phyloP scores from a whole-genome alignment of 2,329 filamentous ascomycete genomes.

The Arthroderma sp. region DNA sequence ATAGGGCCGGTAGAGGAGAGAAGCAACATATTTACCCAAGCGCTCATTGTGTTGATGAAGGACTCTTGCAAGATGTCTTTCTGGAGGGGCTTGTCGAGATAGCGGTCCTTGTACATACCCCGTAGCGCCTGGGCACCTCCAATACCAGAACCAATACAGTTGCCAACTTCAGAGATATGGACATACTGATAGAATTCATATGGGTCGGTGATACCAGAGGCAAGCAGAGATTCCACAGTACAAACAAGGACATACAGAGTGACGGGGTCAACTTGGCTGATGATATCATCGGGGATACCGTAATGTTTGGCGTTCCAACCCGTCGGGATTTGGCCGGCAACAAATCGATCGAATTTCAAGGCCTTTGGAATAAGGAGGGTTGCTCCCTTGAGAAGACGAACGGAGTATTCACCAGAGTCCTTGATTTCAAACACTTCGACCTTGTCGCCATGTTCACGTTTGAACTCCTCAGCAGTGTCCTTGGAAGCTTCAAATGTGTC shows the following conservation, averaged over 20 bases:
- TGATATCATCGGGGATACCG: slow-evolving; percentile 93
- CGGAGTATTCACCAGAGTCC: slow-evolving; percentile 85
- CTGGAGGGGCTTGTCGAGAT: slow-evolving; percentile 90
- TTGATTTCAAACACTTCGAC: slow-evolving; percentile 93
- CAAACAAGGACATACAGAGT: slow-evolving; percentile 91
- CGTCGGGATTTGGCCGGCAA: slow-evolving; percentile 91
- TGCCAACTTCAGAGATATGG: slow-evolving; percentile 92
- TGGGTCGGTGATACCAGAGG: slow-evolving; percentile 91
- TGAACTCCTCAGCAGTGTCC: slow-evolving; percentile 95
- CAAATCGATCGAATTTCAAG: slow-evolving; percentile 88
- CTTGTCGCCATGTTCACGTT: slow-evolving; percentile 91
- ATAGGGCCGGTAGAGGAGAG: slow-evolving; percentile 94
- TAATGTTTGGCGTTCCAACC: slow-evolving; percentile 96
- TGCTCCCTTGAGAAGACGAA: slow-evolving; percentile 90
- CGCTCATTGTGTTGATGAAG: slow-evolving; percentile 99
- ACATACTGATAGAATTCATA: slow-evolving; percentile 99
- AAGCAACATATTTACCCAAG: slow-evolving; percentile 98
- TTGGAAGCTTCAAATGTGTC: slow-evolving; percentile 96
- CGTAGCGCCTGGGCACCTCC: slow-evolving; percentile 84
- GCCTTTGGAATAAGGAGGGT: slow-evolving; percentile 94
- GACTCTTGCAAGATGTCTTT: slow-evolving; percentile 99
- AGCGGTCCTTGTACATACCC: slow-evolving; percentile 97
- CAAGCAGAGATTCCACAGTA: slow-evolving; percentile 79
- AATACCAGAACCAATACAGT: slow-evolving; percentile 97
- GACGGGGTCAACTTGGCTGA: slow-evolving; percentile 91